These are phyloP conservation scores for Beauveria asiatica DNA, from an alignment of 2,329 filamentous ascomycete genomes.

Conservation along the genomic window DNA sequence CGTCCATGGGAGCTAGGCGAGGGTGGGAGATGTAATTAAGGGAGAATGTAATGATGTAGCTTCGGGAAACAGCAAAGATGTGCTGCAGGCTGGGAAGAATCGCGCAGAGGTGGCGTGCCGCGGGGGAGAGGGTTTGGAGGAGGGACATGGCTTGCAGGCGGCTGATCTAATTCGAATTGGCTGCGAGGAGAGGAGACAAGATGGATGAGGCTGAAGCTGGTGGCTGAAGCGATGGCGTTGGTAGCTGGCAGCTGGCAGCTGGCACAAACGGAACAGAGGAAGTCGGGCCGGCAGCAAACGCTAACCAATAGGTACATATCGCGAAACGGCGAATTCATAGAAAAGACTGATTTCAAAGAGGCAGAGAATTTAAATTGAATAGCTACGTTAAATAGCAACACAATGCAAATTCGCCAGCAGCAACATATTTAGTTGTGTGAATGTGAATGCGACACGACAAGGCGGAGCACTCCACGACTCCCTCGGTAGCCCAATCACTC, in stretches of 20 bases:
- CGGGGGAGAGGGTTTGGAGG: not conserved
- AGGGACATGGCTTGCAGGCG: not conserved
- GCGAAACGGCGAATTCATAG: no score
- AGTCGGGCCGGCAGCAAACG: not conserved
- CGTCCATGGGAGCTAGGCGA: not conserved
- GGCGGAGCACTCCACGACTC: no score
- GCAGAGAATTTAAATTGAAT: no score
- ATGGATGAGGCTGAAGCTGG: constrained; percentile 1
- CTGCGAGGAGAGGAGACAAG: no score
- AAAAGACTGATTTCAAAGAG: no score
- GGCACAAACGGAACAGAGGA: not conserved
- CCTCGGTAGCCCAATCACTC: no score
- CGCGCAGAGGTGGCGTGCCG: not conserved
- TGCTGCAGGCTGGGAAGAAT: not conserved
- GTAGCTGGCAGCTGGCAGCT: not conserved
- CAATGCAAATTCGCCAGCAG: no score
- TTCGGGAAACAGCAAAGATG: not conserved
- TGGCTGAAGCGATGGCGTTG: not conserved
- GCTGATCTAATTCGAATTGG: not conserved
- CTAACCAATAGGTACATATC: no score
- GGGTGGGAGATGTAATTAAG: not conserved
- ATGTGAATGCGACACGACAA: no score
- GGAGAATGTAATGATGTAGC: not conserved
- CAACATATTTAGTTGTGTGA: no score
- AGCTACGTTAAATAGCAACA: no score